A percentile compares a stretch with the other conserved stretches of the same genome.
Evolutionary conservation across 2,329 filamentous ascomycete species (phyloP).

Genomic region (Botrytis galanthina): DNA sequence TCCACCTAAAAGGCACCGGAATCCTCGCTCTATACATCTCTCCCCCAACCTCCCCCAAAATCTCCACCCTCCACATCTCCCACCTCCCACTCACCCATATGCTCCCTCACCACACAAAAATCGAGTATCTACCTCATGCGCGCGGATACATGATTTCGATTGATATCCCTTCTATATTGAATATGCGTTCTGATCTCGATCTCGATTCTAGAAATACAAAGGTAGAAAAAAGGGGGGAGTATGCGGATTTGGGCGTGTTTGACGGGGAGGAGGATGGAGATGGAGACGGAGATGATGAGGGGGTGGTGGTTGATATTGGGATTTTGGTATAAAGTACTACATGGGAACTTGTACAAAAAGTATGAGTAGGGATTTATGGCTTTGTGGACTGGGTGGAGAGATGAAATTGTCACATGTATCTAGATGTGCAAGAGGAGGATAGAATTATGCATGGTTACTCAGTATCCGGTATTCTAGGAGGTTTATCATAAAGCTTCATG

Average conservation of each 20-base stretch:
- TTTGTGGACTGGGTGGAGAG: not conserved
- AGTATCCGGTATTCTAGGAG: not conserved
- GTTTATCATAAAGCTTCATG: not conserved
- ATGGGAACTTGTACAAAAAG: no score
- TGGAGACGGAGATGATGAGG: not conserved
- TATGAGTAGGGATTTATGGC: no score
- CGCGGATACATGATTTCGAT: not conserved
- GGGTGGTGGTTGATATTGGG: not conserved
- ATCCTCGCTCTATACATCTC: not conserved
- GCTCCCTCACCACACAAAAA: not conserved
- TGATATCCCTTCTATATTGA: not conserved
- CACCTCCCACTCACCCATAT: no score
- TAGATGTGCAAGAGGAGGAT: not conserved
- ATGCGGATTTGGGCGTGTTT: not conserved
- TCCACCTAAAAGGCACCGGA: not conserved
- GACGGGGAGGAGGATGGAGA: not conserved
- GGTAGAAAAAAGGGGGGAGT: not conserved
- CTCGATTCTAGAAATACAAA: no score
- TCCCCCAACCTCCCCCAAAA: no score
- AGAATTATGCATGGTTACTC: not conserved
- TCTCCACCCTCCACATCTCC: not conserved
- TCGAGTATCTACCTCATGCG: accelerated
- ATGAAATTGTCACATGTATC: not conserved
- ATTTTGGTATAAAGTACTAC: not conserved
- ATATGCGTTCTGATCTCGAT: no score